These are phyloP conservation scores for Hanseniaspora lachancei DNA, from an alignment of 805 yeast genomes.

Conservation along the genomic window DNA sequence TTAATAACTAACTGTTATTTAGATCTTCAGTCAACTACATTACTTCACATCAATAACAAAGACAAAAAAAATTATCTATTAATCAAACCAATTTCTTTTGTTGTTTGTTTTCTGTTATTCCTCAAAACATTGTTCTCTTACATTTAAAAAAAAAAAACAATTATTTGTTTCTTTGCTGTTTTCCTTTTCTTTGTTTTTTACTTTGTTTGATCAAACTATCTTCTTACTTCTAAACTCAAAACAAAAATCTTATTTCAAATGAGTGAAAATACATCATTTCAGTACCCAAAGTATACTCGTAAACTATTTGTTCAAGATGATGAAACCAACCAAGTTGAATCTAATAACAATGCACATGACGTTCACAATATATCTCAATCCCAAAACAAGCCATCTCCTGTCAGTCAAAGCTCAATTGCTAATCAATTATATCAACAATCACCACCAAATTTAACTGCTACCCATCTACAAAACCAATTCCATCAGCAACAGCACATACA, in stretches of 20 bases:
- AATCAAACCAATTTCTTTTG: no score
- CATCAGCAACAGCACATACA: neutral
- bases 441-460: neutral
- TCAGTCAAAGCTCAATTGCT: constrained; percentile 3
- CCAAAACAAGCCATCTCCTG: neutral
- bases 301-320: constrained; percentile 10
- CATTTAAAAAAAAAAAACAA: no score
- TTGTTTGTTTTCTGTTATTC: no score
- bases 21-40: no score
- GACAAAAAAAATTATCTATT: no score
- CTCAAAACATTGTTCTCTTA: no score
- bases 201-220: neutral
- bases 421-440: neutral
- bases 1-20: no score
- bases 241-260: neutral
- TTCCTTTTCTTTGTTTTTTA: neutral
- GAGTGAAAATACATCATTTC: neutral
- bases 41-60: no score
- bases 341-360: neutral
- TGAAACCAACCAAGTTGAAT: neutral
- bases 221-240: neutral
- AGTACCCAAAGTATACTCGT: constrained; percentile 12
- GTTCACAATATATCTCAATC: neutral
- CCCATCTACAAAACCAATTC: neutral
- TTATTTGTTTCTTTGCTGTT: no score